Evolutionary conservation across 2,329 filamentous ascomycete genomes (phyloP).

Genomic region (Penicillium hesseltinei): DNA sequence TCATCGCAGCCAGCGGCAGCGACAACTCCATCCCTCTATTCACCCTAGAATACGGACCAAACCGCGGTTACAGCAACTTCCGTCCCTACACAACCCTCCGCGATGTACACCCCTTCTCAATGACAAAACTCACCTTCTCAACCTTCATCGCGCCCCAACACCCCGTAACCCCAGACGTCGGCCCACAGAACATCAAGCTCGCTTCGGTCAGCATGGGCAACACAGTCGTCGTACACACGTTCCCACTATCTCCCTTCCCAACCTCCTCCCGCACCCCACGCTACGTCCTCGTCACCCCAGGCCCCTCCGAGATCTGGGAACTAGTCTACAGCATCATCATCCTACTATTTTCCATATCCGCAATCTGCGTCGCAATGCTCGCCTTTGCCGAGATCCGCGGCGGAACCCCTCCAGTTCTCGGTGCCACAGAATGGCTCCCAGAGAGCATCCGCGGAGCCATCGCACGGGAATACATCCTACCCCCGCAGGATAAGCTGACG

Average conservation of each 20-base stretch:
- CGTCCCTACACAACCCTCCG: conserved; percentile 51
- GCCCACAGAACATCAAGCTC: conserved; percentile 66
- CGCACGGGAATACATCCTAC: conserved; percentile 40
- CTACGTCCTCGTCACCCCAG: conserved; percentile 66
- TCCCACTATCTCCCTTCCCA: conserved; percentile 60
- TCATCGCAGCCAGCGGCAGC: conserved; percentile 75
- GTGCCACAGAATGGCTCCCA: conserved; percentile 58
- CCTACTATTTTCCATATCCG: conserved; percentile 59
- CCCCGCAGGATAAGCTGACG: conserved; percentile 18
- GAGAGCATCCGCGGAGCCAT: conserved; percentile 44
- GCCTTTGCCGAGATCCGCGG: conserved; percentile 62
- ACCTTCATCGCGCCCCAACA: conserved; percentile 52
- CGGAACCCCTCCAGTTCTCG: conserved; percentile 55
- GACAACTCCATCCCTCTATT: conserved; percentile 76
- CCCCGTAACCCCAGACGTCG: conserved; percentile 48
- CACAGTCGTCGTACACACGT: conserved; percentile 73
- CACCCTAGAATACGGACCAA: conserved; percentile 66
- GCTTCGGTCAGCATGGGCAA: conserved; percentile 80
- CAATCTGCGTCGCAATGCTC: conserved; percentile 63
- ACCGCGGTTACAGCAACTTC: conserved; percentile 48
- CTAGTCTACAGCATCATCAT: conserved; percentile 57
- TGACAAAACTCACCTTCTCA: conserved; percentile 56
- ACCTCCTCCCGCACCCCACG: conserved; percentile 54
- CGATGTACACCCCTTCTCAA: conserved; percentile 57
- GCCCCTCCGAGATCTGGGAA: conserved; percentile 53